phyloP scores from a whole-genome alignment of 75 land plant genomes.

The Pseudotsuga menziesii region DNA sequence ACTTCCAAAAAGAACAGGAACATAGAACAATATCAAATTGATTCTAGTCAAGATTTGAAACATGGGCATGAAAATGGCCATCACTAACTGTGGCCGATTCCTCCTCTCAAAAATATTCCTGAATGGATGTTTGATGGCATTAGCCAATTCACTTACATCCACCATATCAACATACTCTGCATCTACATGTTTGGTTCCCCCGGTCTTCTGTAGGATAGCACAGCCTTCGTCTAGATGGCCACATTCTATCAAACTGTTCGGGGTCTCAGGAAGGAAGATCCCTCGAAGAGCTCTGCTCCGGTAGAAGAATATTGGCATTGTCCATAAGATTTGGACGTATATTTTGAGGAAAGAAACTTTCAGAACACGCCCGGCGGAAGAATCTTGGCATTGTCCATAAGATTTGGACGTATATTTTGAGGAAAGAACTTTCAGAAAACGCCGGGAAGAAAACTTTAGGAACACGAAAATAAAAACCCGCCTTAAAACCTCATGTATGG shows the following conservation, averaged over 20 bases:
- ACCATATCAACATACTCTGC: conserved; percentile 75
- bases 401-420: too few species aligned
- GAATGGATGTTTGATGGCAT: conserved; percentile 67
- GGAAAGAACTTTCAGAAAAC: too few species aligned
- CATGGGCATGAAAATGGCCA: conserved; percentile 70
- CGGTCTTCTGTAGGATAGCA: conserved; percentile 47
- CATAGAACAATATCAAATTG: conserved; percentile 82
- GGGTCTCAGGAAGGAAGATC: conserved; percentile 39
- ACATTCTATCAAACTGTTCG: conserved; percentile 45
- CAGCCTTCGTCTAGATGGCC: conserved; percentile 40
- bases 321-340: too few species aligned
- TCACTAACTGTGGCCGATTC: conserved; percentile 80
- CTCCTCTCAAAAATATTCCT: conserved; percentile 53
- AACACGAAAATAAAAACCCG: too few species aligned
- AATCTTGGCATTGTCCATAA: too few species aligned
- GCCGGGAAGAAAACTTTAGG: too few species aligned
- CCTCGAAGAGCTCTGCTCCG: too few species aligned
- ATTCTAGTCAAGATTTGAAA: conserved; percentile 82
- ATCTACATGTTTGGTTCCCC: conserved; percentile 53
- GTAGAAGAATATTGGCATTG: too few species aligned
- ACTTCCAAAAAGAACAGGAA: conserved; percentile 77
- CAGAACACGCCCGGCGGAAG: too few species aligned
- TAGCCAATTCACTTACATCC: conserved; percentile 69
- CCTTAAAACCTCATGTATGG: too few species aligned
- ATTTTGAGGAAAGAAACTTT: too few species aligned